Conservation (phyloP, 164 flowering plant genomes). For the Nymphaea thermarum region DNA sequence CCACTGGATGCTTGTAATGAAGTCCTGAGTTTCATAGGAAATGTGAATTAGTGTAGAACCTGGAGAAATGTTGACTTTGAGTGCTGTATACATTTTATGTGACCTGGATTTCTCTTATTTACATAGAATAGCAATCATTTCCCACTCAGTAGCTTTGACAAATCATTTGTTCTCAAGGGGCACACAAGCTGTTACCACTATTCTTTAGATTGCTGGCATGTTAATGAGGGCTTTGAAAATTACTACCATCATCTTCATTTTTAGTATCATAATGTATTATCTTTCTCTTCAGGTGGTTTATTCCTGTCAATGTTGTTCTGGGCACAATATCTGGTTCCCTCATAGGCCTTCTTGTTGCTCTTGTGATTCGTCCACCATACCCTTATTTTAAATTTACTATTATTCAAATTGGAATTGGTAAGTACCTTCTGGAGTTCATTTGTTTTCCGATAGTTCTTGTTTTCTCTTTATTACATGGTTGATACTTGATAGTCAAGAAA, state of each 20-base stretch:
- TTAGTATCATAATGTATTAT: neutral
- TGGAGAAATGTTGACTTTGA: neutral
- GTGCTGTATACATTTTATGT: neutral
- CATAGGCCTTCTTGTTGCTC: slow-evolving; percentile 70
- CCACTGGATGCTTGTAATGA: too few relatives aligned
- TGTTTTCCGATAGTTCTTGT: neutral
- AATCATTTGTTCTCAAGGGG: too few relatives aligned
- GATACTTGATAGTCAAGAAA: too few relatives aligned
- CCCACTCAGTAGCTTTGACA: too few relatives aligned
- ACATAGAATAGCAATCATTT: neutral
- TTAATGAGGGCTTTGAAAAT: too few relatives aligned
- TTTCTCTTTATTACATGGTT: too few relatives aligned
- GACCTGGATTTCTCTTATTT: neutral
- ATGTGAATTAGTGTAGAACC: too few relatives aligned
- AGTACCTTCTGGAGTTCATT: slow-evolving; percentile 5
- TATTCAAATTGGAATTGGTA: slow-evolving; percentile 87
- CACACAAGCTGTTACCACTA: too few relatives aligned
- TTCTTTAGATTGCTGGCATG: too few relatives aligned
- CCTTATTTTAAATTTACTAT: slow-evolving; percentile 92
- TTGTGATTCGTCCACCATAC: slow-evolving; percentile 70
- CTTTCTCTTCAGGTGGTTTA: slow-evolving; percentile 79
- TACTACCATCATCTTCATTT: too few relatives aligned
- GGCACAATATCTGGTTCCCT: slow-evolving; percentile 68
- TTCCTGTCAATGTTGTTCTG: slow-evolving; percentile 77
- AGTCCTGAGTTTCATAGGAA: neutral